Evolutionary conservation across 2,329 filamentous ascomycete species (phyloP), one percentile per base, ranked within the genome.

Genomic region (Lachnellula suecica): DNA sequence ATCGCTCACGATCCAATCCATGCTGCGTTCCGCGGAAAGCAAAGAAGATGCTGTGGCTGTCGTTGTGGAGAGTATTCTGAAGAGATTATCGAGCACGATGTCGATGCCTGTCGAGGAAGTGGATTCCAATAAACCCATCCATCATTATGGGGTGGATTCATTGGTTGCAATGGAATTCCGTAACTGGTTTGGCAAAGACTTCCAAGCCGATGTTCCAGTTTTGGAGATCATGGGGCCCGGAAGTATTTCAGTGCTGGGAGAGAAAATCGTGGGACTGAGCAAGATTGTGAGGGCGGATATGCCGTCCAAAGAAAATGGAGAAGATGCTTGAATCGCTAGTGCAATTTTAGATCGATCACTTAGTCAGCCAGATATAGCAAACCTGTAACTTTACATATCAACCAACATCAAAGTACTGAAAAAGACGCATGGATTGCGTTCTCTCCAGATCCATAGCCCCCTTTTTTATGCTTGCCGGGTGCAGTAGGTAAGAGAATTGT

Each of bases 41-140:
- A 37, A 61, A 59, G 49, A 48, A 11, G 44, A 60, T 41, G 50
- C 58, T 42, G 8, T 52, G 45, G 25, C 59, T 51, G 24, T 58
- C 69, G 70, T 20, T 74, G 76, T 49, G 73, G 77, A 9, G 8
- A 60, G 60, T 8, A 47, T 60, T 17, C 67, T 79, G 2, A 66
- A 69, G 47, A 79, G 78, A 64, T 66, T 79, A 2, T 70, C 75
- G 0, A 67, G 69, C 1, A 70, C 78, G 5, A 71, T 80, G 52
- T 74, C 76, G 69, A 71, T 79, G 54, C 72, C 73, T 24, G 51
- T 67, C 1, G 72, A 76, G 35, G 76, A 79, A 45, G 69, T 79
- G 52, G 76, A 79, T 56, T 59, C 70, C 9, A 64, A 69, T 43
- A 72, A 68, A 4, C 51, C 57, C 1, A 58, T 62, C 40, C 49